Percentiles rank a stretch among this genome's conserved stretches.
phyloP scores from a whole-genome alignment of 768 basidiomycete species.

The Tulasnella calospora region DNA sequence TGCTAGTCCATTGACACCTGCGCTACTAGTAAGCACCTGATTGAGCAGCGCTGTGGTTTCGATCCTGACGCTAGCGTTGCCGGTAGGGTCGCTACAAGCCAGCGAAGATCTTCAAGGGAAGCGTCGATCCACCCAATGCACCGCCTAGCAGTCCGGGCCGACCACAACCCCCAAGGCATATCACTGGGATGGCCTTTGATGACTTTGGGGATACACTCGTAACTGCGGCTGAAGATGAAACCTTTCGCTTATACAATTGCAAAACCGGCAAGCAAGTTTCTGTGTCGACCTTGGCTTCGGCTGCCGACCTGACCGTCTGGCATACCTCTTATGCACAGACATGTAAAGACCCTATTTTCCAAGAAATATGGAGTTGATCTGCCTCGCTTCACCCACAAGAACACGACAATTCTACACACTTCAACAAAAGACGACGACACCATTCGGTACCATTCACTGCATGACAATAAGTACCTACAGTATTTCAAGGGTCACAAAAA shows the following conservation, averaged over 20 bases:
- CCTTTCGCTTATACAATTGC: slow-evolving; percentile 81
- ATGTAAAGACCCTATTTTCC: slow-evolving; percentile 71
- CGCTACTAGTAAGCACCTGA: slow-evolving; percentile 18
- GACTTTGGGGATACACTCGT: slow-evolving; percentile 82
- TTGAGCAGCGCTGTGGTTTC: neutral
- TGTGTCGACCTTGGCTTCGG: slow-evolving; percentile 28
- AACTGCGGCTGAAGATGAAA: slow-evolving; percentile 88
- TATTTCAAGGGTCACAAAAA: slow-evolving; percentile 95
- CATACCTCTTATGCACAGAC: slow-evolving; percentile 38
- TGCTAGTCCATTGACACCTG: slow-evolving; percentile 22
- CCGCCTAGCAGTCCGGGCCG: slow-evolving; percentile 42
- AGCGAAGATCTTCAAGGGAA: slow-evolving; percentile 78
- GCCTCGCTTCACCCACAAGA: slow-evolving; percentile 91
- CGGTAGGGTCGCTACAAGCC: slow-evolving; percentile 71
- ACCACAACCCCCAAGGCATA: slow-evolving; percentile 53
- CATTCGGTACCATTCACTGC: slow-evolving; percentile 87
- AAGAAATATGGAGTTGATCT: slow-evolving; percentile 97
- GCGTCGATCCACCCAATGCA: slow-evolving; percentile 58
- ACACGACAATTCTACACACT: slow-evolving; percentile 76
- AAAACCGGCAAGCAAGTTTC: slow-evolving; percentile 86
- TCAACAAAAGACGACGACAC: slow-evolving; percentile 95
- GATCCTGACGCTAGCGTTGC: neutral
- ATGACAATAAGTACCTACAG: slow-evolving; percentile 92
- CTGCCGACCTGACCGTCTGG: slow-evolving; percentile 22
- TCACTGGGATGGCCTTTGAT: slow-evolving; percentile 87